Evolutionary conservation across 192 early-diverging fungal species (phyloP).

Genomic region (Podila epigama): DNA sequence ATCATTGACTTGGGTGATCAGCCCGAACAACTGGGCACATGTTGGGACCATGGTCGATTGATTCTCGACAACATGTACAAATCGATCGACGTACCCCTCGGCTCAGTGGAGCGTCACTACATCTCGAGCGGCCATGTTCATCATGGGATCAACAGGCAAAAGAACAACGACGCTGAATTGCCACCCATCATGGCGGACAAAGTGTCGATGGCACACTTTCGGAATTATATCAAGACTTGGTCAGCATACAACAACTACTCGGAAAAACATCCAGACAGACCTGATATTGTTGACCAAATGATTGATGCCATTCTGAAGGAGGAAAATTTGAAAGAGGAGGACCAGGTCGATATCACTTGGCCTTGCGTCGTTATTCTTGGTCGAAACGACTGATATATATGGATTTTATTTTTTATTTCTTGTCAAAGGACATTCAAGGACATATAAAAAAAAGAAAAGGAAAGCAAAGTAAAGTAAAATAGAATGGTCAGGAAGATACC

Average conservation of each 20-base stretch:
- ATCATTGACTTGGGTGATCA: constrained; percentile 34
- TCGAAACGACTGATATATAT: constrained; percentile 3
- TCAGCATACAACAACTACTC: constrained; percentile 63
- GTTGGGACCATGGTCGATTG: constrained; percentile 56
- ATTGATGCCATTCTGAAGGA: constrained; percentile 39
- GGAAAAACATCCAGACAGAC: constrained; percentile 36
- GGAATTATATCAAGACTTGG: constrained; percentile 64
- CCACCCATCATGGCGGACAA: constrained; percentile 46
- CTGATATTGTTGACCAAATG: constrained; percentile 56
- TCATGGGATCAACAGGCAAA: too few relatives aligned
- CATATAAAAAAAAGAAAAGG: neutral
- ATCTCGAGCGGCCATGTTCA: constrained; percentile 12
- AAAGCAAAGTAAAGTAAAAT: too few relatives aligned
- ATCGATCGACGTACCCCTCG: constrained; percentile 52
- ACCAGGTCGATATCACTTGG: constrained; percentile 54
- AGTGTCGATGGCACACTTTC: constrained; percentile 49
- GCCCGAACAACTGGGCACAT: constrained; percentile 42
- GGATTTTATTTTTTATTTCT: neutral
- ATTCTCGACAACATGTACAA: constrained; percentile 56
- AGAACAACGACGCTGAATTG: neutral
- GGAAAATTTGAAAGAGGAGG: constrained; percentile 25
- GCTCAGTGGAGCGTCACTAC: constrained; percentile 49
- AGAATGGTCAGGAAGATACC: too few relatives aligned
- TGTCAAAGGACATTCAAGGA: neutral
- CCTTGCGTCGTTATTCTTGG: constrained; percentile 58